Percentiles rank a stretch among this genome's conserved stretches.
Conservation (phyloP, 192 early-diverging fungal genomes). For the Lobosporangium transversale region DNA sequence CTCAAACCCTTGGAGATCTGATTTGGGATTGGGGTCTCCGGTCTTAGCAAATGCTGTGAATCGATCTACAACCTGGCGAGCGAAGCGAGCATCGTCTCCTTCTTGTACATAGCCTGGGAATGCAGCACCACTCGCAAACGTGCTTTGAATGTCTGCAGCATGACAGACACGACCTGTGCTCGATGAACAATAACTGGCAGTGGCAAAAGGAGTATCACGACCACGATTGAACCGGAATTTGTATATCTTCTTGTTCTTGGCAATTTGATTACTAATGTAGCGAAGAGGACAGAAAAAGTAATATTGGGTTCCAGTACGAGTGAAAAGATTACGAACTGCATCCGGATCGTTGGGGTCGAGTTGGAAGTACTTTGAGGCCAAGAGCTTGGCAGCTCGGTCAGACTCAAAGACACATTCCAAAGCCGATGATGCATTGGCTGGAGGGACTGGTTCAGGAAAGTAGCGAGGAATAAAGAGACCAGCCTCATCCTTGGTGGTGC, state of each 20-base stretch:
- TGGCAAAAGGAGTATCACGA: conserved; percentile 16
- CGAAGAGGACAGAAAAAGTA: conserved; percentile 41
- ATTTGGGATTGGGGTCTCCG: conserved; percentile 47
- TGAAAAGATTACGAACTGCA: conserved; percentile 23
- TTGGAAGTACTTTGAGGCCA: conserved; percentile 25
- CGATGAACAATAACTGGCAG: conserved; percentile 15
- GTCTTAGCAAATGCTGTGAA: conserved; percentile 52
- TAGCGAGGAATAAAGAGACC: conserved; percentile 27
- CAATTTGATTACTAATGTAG: conserved; percentile 26
- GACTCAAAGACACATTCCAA: conserved; percentile 20
- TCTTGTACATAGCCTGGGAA: conserved; percentile 16
- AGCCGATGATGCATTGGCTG: background rate
- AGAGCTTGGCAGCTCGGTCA: conserved; percentile 1
- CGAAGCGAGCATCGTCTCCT: conserved; percentile 50
- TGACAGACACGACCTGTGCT: conserved; percentile 40
- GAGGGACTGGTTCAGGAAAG: conserved; percentile 21
- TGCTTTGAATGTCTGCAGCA: conserved; percentile 25
- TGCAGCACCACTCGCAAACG: conserved; percentile 28
- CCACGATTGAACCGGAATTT: conserved; percentile 42
- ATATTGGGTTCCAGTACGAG: conserved; percentile 22
- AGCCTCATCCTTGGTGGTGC: conserved; percentile 32
- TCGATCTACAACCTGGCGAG: conserved; percentile 37
- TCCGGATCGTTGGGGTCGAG: conserved; percentile 14
- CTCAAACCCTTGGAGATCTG: conserved; percentile 15
- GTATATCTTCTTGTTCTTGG: conserved; percentile 14